A percentile compares a stretch with the other conserved stretches of the same genome.
phyloP scores from a whole-genome alignment of 257 asterid genomes.

The Osmanthus fragrans region DNA sequence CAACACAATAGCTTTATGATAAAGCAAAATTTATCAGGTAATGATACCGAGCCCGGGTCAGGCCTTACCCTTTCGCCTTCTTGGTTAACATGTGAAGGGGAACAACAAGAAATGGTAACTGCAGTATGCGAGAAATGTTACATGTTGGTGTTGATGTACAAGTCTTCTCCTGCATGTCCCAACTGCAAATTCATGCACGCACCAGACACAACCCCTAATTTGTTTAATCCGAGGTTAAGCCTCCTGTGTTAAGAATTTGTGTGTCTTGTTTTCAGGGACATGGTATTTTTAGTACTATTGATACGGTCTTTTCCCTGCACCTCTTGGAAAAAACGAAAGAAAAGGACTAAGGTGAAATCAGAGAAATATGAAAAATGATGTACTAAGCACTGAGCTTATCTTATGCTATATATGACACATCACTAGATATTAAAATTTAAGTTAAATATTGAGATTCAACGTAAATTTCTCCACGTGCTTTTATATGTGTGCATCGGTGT shows the following conservation, averaged over 20 bases:
- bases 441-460: no score
- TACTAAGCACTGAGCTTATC: no score
- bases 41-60: background rate
- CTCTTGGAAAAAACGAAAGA: background rate
- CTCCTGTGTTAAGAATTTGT: constrained; percentile 26
- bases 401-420: no score
- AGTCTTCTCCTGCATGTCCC: constrained; percentile 68
- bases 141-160: constrained; percentile 75
- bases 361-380: no score
- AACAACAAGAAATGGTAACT: constrained; percentile 67
- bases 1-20: constrained; percentile 8
- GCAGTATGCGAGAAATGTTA: constrained; percentile 81
- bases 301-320: background rate
- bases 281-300: background rate
- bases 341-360: background rate
- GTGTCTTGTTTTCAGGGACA: background rate
- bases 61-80: constrained; percentile 49
- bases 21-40: background rate
- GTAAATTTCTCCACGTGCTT: no score
- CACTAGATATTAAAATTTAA: no score
- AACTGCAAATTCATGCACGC: constrained; percentile 74
- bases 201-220: constrained; percentile 31
- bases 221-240: constrained; percentile 39
- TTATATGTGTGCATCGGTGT: no score
- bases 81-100: constrained; percentile 59